Base-by-base conservation (phyloP, 306 rosid species). In the Trifolium pratense region DNA sequence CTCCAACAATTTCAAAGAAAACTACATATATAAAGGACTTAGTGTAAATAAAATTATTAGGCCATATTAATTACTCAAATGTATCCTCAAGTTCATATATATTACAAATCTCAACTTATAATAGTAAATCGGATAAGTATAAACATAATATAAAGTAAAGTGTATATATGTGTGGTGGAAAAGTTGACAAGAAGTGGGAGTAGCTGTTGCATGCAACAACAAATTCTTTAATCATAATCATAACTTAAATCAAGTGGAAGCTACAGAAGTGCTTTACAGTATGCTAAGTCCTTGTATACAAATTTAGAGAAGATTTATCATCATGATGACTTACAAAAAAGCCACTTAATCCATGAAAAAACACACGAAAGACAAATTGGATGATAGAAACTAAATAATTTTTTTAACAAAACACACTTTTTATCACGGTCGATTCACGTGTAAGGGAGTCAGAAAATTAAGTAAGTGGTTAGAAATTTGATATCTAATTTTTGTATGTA, bases 221-320 rank as follows among this genome's bases (percentile, higher is more conserved):
- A 80, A 70, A 69, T 66, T 74, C 82, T 75, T 80, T 80, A 76
- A 7, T 77, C 84, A 84, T 69, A 82, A 84, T 86, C 82, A 81
- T 87, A 75, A 73, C 74, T 52, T 81, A 82, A 81, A 77, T 31
- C 79, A 83, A 86, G 88, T 88, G 86, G 87, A 11, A 70, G 57
- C 48, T 37, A 78, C 9, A 52, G 52, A 86, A 78, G 87, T 86
- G 86, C 78, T 82, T 78, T 79, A 70, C 65, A 37, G 78, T 76
- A 81, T 79, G 57, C 78, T 82, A 79, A 37, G 73, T 67, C 79
- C 17, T 25, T 45, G 58, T 48, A 18, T 58, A 72, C 45, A 45
- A 70, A 18, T 4, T 75, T 45, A 9, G 70, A 60, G 51, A 39
- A 57, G 36, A 80, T 61, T 29, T 29, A 29, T 29, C 32, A 29